Evolutionary conservation across 768 basidiomycete genomes (phyloP).

Genomic region (Cystofilobasidium bisporidii): DNA sequence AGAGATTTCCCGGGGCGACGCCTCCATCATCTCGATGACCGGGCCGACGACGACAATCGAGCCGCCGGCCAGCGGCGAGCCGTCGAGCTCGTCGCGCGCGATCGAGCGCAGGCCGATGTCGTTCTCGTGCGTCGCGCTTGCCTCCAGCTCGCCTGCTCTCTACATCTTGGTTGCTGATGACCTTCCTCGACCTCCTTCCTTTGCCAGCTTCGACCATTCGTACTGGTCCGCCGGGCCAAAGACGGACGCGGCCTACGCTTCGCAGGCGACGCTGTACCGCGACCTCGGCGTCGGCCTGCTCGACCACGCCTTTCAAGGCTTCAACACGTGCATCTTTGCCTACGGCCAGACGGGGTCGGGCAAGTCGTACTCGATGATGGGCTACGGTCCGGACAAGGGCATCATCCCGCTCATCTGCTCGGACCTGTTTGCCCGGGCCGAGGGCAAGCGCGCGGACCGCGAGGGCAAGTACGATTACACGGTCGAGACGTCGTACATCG

Average conservation of each 20-base stretch:
- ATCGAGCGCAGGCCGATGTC: slow-evolving; percentile 65
- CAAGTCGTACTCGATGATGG: slow-evolving; percentile 44
- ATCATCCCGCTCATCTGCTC: slow-evolving; percentile 93
- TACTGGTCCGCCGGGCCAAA: slow-evolving; percentile 24
- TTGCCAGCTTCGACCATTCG: slow-evolving; percentile 20
- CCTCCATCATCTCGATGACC: slow-evolving; percentile 74
- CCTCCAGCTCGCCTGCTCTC: background rate
- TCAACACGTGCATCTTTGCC: slow-evolving; percentile 97
- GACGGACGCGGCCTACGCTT: slow-evolving; percentile 72
- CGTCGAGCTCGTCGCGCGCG: slow-evolving; percentile 40
- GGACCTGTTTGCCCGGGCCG: slow-evolving; percentile 80
- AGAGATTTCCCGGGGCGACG: slow-evolving; percentile 92
- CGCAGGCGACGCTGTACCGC: slow-evolving; percentile 86
- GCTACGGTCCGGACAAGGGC: slow-evolving; percentile 82
- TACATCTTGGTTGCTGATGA: no score
- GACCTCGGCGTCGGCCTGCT: slow-evolving; percentile 89
- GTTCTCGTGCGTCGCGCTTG: slow-evolving; percentile 18
- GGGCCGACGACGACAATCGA: slow-evolving; percentile 24
- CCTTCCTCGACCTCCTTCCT: no score
- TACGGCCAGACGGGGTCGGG: slow-evolving; percentile 42
- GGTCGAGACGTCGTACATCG: slow-evolving; percentile 97
- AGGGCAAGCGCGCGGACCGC: slow-evolving; percentile 54
- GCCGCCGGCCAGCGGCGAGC: slow-evolving; percentile 1
- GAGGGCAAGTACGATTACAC: slow-evolving; percentile 58
- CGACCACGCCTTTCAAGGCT: slow-evolving; percentile 90